Evolutionary conservation across 768 basidiomycete genomes (phyloP).

Genomic region (Tulasnella sp.): DNA sequence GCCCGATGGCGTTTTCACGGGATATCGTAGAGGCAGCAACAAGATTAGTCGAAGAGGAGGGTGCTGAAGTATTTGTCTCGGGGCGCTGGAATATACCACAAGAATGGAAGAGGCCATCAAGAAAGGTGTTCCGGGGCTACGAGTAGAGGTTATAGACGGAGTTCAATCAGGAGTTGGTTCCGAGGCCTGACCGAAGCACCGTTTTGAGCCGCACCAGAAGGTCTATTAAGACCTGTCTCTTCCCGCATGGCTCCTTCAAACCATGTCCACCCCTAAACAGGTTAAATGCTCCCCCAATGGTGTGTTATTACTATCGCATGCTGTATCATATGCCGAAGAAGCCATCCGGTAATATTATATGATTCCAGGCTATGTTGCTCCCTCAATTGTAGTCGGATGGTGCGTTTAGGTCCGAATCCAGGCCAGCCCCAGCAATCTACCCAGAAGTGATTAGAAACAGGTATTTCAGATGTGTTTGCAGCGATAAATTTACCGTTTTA

Average conservation of each 20-base stretch:
- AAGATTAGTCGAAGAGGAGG: slow-evolving; percentile 37
- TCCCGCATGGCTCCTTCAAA: background rate
- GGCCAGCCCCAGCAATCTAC: background rate
- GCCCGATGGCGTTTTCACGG: slow-evolving; percentile 40
- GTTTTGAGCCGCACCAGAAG: too few species aligned
- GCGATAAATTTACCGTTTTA: background rate
- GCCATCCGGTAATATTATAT: background rate
- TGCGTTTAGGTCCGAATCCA: background rate
- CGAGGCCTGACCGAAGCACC: too few species aligned
- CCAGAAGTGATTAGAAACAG: background rate
- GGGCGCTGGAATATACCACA: slow-evolving; percentile 44
- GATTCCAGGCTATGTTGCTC: background rate
- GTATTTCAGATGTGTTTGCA: background rate
- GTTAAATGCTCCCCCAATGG: too few species aligned
- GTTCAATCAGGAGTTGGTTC: slow-evolving; percentile 41
- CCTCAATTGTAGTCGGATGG: background rate
- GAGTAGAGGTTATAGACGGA: slow-evolving; percentile 41
- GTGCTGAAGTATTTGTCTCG: slow-evolving; percentile 40
- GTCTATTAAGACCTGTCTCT: too few species aligned
- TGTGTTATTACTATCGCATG: background rate
- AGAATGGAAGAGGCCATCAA: slow-evolving; percentile 40
- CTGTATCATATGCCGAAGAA: background rate
- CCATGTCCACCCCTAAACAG: background rate
- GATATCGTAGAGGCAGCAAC: slow-evolving; percentile 42
- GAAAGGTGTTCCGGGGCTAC: slow-evolving; percentile 36